A percentile compares a stretch with the other conserved stretches of the same genome.
Evolutionary conservation across 805 yeast species (phyloP).

Genomic region (Suhomyces prunicola): DNA sequence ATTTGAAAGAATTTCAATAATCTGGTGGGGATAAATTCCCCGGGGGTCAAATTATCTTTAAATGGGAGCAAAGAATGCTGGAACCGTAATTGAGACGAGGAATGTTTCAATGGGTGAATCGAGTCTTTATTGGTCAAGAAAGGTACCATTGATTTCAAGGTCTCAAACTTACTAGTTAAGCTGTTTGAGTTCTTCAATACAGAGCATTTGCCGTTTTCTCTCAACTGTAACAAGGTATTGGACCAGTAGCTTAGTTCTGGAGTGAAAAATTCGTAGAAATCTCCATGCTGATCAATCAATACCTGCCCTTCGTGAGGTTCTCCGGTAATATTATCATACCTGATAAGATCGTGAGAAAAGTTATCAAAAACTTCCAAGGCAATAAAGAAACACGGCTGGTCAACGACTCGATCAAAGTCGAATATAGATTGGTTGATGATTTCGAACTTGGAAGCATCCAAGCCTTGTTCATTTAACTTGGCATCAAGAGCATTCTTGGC

Average conservation of each 20-base stretch:
- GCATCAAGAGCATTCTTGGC: slow-evolving; percentile 31
- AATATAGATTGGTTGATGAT: slow-evolving; percentile 73
- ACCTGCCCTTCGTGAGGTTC: slow-evolving; percentile 78
- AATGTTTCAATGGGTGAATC: slow-evolving; percentile 61
- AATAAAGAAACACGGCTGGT: slow-evolving; percentile 70
- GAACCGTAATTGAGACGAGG: slow-evolving; percentile 37
- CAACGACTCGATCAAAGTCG: slow-evolving; percentile 61
- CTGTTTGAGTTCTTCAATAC: slow-evolving; percentile 26
- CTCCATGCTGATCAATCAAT: slow-evolving; percentile 66
- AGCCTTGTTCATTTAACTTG: slow-evolving; percentile 34
- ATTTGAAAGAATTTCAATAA: slow-evolving; percentile 62
- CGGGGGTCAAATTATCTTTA: slow-evolving; percentile 61
- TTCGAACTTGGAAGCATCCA: slow-evolving; percentile 56
- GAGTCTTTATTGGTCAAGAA: slow-evolving; percentile 24
- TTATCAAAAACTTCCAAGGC: slow-evolving; percentile 85
- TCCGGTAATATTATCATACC: slow-evolving; percentile 67
- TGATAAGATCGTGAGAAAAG: slow-evolving; percentile 74
- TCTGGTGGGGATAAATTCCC: slow-evolving; percentile 82
- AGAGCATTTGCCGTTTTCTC: slow-evolving; percentile 46
- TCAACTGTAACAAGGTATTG: slow-evolving; percentile 50
- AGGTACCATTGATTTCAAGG: slow-evolving; percentile 28
- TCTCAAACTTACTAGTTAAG: slow-evolving; percentile 21
- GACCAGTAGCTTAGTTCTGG: slow-evolving; percentile 60
- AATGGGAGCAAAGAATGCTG: slow-evolving; percentile 60
- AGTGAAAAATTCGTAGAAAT: slow-evolving; percentile 68